Base-by-base conservation (phyloP, 768 basidiomycete genomes). In the Lentinula edodes region DNA sequence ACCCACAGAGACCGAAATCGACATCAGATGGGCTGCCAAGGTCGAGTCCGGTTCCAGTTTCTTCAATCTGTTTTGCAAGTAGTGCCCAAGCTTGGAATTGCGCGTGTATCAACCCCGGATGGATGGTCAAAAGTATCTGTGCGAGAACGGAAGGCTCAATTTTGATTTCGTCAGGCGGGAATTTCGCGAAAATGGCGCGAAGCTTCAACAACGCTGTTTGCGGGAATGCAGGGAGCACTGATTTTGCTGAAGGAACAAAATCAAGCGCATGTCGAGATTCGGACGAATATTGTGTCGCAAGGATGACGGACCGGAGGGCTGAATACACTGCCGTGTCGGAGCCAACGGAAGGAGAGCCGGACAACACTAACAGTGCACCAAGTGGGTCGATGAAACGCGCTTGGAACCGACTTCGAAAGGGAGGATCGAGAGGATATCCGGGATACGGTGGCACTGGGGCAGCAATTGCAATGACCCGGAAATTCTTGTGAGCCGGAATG, bases 391-490 rank as follows among this genome's bases (percentile, higher is more conserved):
- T 70, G 67, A 87, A 88, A 23, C 87, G 80, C 9, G 85, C 83
- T 67, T 88, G 86, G 68, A 87, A 88, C 20, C 87, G 84, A 69
- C 83, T 85, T 42, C 86, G 78, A 69, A 87, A 88, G 0, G 86
- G 86, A 12, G 86, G 87, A 67, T 87, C 85, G 18, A 87, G 77
- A 23, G 81, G 85, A 67, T 85, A 84, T 28, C 86, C 87, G 4
- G 84, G 80, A 69, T 86, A 87, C 16, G 86, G 86, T 16, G 86
- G 86, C 0, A 88, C 85, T 4, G 87, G 87, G 0, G 86, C 84
- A 9, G 83, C 86, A 42, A 89, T 87, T 15, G 86, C 87, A 45
- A 89, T 82, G 41, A 88, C 85, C 13, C 86, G 78, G 66, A 89
- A 89, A 65, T 84, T 81, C 72, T 79, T 81, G 73, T 88, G 86